Conservation (phyloP, 805 yeast species). For the Danielozyma ontarioensis region DNA sequence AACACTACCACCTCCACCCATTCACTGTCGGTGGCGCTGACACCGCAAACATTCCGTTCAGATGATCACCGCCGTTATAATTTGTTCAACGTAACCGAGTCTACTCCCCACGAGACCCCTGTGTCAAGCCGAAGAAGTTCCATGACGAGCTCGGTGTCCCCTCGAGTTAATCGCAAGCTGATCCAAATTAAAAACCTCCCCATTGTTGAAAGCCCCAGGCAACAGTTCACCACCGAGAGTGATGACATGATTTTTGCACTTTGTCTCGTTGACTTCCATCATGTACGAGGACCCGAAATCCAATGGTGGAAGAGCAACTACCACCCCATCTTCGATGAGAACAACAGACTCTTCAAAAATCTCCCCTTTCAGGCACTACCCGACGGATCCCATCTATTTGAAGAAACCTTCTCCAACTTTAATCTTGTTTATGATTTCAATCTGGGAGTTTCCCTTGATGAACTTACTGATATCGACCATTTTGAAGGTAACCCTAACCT, state of each 20-base stretch:
- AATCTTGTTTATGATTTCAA: conserved; percentile 69
- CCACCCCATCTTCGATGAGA: conserved; percentile 22
- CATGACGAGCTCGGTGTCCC: neutral
- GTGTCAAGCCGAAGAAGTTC: neutral
- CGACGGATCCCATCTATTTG: conserved; percentile 91
- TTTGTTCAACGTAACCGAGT: neutral
- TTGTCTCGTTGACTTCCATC: conserved; percentile 90
- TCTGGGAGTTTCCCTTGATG: conserved; percentile 40
- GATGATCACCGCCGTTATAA: neutral
- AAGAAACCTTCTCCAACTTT: conserved; percentile 89
- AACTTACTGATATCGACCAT: conserved; percentile 27
- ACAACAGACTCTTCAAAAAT: conserved; percentile 65
- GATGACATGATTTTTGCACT: conserved; percentile 65
- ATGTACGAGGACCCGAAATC: conserved; percentile 86
- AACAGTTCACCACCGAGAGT: conserved; percentile 20
- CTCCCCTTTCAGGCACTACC: conserved; percentile 94
- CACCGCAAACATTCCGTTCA: neutral
- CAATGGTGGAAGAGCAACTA: conserved; percentile 74
- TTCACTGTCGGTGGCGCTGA: neutral
- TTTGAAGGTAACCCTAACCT: conserved; percentile 36
- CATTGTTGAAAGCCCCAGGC: conserved; percentile 13
- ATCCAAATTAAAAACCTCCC: conserved; percentile 36
- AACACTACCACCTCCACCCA: neutral
- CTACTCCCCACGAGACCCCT: neutral
- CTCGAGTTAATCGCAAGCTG: conserved; percentile 8